Evolutionary conservation across 352 stramenopile species (phyloP), one percentile per base, ranked within the genome.

Genomic region (Phytophthora pini): DNA sequence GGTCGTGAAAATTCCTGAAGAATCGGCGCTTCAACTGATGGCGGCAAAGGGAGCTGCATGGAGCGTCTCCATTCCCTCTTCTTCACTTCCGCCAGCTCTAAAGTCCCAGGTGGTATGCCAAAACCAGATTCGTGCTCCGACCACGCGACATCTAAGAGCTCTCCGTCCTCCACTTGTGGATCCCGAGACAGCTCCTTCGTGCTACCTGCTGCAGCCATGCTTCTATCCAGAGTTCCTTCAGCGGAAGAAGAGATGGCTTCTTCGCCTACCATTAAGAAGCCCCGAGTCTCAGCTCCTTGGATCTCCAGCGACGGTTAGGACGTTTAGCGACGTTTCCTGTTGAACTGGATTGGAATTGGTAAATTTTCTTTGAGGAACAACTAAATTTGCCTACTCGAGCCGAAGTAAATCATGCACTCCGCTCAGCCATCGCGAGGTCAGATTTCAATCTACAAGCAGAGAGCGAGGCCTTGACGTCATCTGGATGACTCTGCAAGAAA

Each of bases 1-100:
- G 61, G 45, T 11, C 73, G 55, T 34, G 49, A 67, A 51, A 82
- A 84, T 20, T 83, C 78, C 0, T 75, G 66, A 10, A 81, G 56
- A 31, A 87, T 82, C 0, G 71, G 73, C 4, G 73, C 66, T 10
- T 68, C 41, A 4, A 48, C 31, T 20, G 63, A 53, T 4, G 64
- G 56, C 3, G 65, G 62, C 2, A 85, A 32, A 13, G 76, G 76
- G 0, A 82, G 38, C 15, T 50, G 17, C 40, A 71, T 57, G 2
- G 46, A 7, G 39, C 50, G 40, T 58, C 36, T 65, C 48, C 69
- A 76, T 53, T 57, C 34, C n/a, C 46, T 57, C 12, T 56, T 63
- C 27, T 27, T 36, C 36, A 75, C 43, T 36, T 70, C 29, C 12
- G 71, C 44, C 24, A 76, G 47, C 27, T 71, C 55, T 24, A 79